Evolutionary conservation across 345 rosid species (phyloP), one percentile per base, ranked within the genome.

Genomic region (Eucalyptus curtisii): DNA sequence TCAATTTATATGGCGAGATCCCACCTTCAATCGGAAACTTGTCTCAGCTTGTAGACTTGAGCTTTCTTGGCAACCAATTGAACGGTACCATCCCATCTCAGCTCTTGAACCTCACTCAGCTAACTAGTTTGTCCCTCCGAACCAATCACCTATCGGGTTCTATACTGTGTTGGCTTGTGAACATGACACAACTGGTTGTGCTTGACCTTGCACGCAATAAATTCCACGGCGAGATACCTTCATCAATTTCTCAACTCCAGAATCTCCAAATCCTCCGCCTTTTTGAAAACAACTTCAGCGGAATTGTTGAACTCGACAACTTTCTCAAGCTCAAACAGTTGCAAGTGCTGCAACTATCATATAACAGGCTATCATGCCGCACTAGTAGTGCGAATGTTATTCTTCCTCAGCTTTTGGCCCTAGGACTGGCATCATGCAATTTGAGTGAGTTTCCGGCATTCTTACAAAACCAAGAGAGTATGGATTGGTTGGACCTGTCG

Each of bases 361-460:
- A 10, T 57, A 57, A 57, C 7, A 24, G 0, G 64, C 30, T 57
- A 4, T 81, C 89, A 10, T 76, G 90, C 45, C 31, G 12, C 8
- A 5, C 27, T 6, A 53, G 86, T 49, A 44, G 19, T 24, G 8
- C 31, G 50, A 86, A 52, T 50, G 44, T 27, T 4, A 50, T 7
- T 57, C 7, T 52, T n/a, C 88, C 82, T 4, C 90, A 90, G 61
- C 59, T 86, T 37, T 27, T 5, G 2, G 1, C 0, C 19, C 49
- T 93, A 40, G 89, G 87, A n/a, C 19, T 92, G 40, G 55, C 89
- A 53, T 53, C 81, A 15, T 91, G 92, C 87, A 90, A 88, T 50
- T 61, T 91, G 53, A 48, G 20, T 3, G 22, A 85, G 57, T 68
- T 90, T 33, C 93, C 93, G 22, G 5, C 31, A 30, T 89, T 91